Evolutionary conservation across 441 rosid genomes (phyloP).

Genomic region (Aleurites moluccanus): DNA sequence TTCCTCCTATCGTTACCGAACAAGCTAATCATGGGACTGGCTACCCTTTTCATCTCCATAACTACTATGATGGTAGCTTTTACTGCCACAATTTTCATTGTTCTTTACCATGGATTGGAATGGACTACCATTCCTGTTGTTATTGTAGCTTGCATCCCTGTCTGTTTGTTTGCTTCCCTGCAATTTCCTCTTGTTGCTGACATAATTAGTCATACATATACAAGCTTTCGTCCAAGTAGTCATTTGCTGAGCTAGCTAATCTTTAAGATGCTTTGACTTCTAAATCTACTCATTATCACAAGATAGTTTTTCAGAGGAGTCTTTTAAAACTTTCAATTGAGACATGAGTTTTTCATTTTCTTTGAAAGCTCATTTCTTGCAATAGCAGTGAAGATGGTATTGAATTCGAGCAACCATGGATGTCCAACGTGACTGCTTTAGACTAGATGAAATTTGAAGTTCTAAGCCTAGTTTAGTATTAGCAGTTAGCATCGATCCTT

Average conservation of each 20-base stretch:
- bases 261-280: neutral
- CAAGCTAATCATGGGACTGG: slow-evolving; percentile 45
- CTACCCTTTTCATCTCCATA: slow-evolving; percentile 49
- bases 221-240: neutral
- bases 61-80: slow-evolving; percentile 54
- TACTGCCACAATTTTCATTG: slow-evolving; percentile 40
- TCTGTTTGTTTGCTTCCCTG: slow-evolving; percentile 39
- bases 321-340: too few species aligned
- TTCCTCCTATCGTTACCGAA: slow-evolving; percentile 43
- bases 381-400: neutral
- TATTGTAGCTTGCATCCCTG: slow-evolving; percentile 37
- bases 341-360: too few species aligned
- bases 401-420: neutral
- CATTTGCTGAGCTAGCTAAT: slow-evolving; percentile 10
- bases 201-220: slow-evolving; percentile 22
- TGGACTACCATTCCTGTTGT: slow-evolving; percentile 39
- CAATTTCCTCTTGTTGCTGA: slow-evolving; percentile 48
- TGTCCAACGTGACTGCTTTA: neutral
- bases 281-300: too few species aligned
- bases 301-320: too few species aligned
- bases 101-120: slow-evolving; percentile 31
- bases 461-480: neutral
- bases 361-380: too few species aligned
- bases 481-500: neutral
- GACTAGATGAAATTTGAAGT: neutral